These are phyloP conservation scores for Bacterosira constricta DNA, from an alignment of 108 stramenopile genomes.

Conservation along the genomic window DNA sequence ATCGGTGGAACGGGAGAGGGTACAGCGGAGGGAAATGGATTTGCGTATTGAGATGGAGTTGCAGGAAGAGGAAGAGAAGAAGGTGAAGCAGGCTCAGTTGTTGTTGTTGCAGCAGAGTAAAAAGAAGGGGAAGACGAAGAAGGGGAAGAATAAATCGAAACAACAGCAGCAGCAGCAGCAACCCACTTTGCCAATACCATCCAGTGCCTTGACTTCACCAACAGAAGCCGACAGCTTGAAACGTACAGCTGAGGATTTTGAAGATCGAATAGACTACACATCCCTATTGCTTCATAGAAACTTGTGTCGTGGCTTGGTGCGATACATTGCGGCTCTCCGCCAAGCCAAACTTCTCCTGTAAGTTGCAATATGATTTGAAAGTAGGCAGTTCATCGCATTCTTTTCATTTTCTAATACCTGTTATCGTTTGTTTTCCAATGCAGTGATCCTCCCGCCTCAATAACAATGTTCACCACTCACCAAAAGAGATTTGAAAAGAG, in stretches of 20 bases:
- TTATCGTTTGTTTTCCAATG: background rate
- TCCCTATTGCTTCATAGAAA: conserved; percentile 52
- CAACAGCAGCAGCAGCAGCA: conserved; percentile 8
- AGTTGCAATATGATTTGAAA: background rate
- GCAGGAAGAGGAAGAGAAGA: conserved; percentile 28
- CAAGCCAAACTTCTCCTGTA: conserved; percentile 63
- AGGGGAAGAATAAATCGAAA: conserved; percentile 29
- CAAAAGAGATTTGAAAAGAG: conserved; percentile 65
- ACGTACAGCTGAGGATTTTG: conserved; percentile 53
- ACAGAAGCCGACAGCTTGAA: conserved; percentile 8
- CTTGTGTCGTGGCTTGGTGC: conserved; percentile 74
- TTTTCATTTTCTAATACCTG: background rate
- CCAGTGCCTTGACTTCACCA: background rate
- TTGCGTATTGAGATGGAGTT: conserved; percentile 26
- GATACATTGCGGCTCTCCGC: conserved; percentile 64
- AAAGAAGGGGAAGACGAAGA: conserved; percentile 42
- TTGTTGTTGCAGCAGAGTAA: conserved; percentile 19
- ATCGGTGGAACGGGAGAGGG: conserved; percentile 42
- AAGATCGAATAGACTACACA: conserved; percentile 64
- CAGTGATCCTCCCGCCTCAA: conserved; percentile 21
- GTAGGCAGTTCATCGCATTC: background rate
- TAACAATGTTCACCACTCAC: conserved; percentile 64
- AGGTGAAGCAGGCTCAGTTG: conserved; percentile 1
- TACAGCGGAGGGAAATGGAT: conserved; percentile 34
- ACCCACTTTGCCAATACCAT: background rate